A percentile compares a stretch with the other conserved stretches of the same genome.
Evolutionary conservation across 768 basidiomycete species (phyloP).

Genomic region (Phylloporus sp.): DNA sequence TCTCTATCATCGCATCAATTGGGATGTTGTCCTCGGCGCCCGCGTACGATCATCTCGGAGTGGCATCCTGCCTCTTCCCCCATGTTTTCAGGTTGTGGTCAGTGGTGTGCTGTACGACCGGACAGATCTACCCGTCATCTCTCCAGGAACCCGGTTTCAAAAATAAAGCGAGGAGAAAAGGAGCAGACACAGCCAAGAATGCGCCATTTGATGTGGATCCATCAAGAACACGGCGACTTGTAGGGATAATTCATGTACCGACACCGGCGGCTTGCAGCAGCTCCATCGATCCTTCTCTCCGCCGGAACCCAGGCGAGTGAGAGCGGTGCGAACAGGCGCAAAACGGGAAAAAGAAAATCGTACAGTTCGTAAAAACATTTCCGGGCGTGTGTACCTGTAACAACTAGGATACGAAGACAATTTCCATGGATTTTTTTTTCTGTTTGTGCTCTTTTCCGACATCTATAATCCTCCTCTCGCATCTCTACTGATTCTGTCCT

Average conservation of each 20-base stretch:
- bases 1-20: neutral
- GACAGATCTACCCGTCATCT: neutral
- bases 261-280: neutral
- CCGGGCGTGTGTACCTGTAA: neutral
- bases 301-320: neutral
- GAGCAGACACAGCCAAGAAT: neutral
- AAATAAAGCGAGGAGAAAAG: neutral
- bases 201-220: neutral
- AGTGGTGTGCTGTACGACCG: neutral
- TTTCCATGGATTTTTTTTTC: neutral
- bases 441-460: neutral
- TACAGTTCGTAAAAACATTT: neutral
- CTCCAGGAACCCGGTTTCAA: neutral
- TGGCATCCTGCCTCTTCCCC: too few relatives aligned
- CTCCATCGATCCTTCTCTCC: neutral
- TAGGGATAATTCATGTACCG: neutral
- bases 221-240: neutral
- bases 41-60: neutral
- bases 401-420: neutral
- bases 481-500: slow-evolving; percentile 14
- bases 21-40: neutral
- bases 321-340: too few relatives aligned
- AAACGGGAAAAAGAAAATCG: neutral
- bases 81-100: neutral
- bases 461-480: neutral